Conservation (phyloP, 1,284 basidiomycete species). For the Malassezia brasiliensis region DNA sequence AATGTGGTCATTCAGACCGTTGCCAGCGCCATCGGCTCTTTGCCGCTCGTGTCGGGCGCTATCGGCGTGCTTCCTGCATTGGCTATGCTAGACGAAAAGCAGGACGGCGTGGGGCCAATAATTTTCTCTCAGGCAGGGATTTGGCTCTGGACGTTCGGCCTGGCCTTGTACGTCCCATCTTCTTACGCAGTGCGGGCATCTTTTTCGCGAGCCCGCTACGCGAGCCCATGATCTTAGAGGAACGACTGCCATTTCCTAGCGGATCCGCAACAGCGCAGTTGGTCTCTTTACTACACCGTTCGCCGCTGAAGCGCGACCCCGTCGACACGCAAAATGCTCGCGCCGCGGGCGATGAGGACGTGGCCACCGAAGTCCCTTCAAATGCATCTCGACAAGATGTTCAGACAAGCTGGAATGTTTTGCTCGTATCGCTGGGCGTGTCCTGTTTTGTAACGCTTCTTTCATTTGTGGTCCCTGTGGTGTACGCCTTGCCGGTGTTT, state of each 20-base stretch:
- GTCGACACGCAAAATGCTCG: not conserved
- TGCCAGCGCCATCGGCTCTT: conserved; percentile 65
- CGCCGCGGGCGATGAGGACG: not conserved
- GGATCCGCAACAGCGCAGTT: conserved; percentile 92
- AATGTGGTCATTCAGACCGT: conserved; percentile 85
- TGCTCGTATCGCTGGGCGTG: not conserved
- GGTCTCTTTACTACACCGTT: conserved; percentile 72
- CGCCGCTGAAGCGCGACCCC: conserved; percentile 7
- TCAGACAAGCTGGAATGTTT: not conserved
- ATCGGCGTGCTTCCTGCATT: conserved; percentile 90
- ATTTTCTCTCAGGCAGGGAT: conserved; percentile 62
- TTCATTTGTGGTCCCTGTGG: conserved; percentile 73
- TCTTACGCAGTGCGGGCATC: conserved; percentile 60
- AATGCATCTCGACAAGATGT: not conserved
- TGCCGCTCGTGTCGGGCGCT: conserved; percentile 74
- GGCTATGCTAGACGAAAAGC: conserved; percentile 61
- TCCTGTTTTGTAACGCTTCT: conserved; percentile 33
- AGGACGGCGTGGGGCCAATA: conserved; percentile 69
- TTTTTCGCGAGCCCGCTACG: conserved; percentile 86
- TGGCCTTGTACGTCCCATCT: conserved; percentile 68
- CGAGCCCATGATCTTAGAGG: conserved; percentile 88
- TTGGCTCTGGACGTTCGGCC: conserved; percentile 70
- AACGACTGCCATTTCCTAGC: conserved; percentile 83
- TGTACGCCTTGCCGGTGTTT: conserved; percentile 84
- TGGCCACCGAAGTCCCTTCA: not conserved